Evolutionary conservation across 805 yeast genomes (phyloP), one percentile per base, ranked within the genome.

Genomic region (Blastobotrys americana): DNA sequence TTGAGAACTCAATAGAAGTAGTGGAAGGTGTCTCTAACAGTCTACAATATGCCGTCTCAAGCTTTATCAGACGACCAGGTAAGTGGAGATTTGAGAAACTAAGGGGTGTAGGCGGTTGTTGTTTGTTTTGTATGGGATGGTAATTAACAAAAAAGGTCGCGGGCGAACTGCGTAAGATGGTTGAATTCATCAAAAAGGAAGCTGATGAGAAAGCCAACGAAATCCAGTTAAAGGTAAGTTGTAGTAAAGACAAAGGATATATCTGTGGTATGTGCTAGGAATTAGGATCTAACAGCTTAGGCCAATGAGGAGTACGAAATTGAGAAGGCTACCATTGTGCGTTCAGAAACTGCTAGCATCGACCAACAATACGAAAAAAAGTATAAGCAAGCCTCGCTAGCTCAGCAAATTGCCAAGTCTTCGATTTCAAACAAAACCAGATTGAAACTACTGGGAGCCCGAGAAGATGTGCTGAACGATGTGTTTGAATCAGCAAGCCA

Each of bases 271-370:
- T 25, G n/a, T n/a, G n/a, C n/a, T n/a, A 10, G 10, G 10, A 9
- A 13, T 20, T 17, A 27, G 41, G 13, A n/a, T 5, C 38, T 28
- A 21, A 43, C 15, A 13, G 13, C 15, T 15, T 31, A 62, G 72
- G 96, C 97, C 37, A 96, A 94, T 65, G 98, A 93, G 68, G 99
- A 93, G 71, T 93, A 90, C 65, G 97, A 93, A 68, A 89, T 93
- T 59, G 98, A 93, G 66, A 93, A 93, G 74, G 90, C 96, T 18
- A 80, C 87, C 46, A 80, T 93, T 60, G 97, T 93, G 47, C 85
- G 97, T 61, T 76, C 87, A 10, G 98, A 93, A 69, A 84, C 84
- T 45, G 82, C 93, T 42, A 78, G 89, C 42, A 87, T 93, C 55
- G 98, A 93, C 64, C 69, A 81, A 16, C 70, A 76, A 34, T 86